phyloP scores from a whole-genome alignment of 148 eudicot species.

The Rheum nobile region DNA sequence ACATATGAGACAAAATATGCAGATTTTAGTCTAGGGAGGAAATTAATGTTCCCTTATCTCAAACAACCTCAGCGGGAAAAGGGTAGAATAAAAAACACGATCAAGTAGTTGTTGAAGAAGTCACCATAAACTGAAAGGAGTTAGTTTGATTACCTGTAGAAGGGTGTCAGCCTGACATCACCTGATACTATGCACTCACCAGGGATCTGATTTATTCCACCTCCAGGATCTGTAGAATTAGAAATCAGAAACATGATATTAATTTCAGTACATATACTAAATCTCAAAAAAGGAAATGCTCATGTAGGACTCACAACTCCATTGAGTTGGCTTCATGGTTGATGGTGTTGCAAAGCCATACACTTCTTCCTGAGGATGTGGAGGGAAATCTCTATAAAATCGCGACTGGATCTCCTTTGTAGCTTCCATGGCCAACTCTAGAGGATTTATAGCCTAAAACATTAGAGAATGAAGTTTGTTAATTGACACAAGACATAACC shows the following conservation, averaged over 20 bases:
- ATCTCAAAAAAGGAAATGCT: background rate
- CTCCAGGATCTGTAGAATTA: conserved; percentile 74
- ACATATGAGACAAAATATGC: background rate
- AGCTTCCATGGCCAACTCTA: conserved; percentile 95
- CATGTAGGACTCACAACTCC: conserved; percentile 67
- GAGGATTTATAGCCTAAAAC: conserved; percentile 76
- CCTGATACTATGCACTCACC: conserved; percentile 75
- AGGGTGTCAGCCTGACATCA: conserved; percentile 98
- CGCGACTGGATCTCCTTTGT: conserved; percentile 68
- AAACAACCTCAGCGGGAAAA: background rate
- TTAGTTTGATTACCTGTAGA: conserved; percentile 56
- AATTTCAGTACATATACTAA: background rate
- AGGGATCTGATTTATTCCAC: conserved; percentile 92
- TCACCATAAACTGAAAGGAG: background rate
- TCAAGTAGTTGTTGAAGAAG: background rate
- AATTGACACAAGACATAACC: background rate
- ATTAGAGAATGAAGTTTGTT: background rate
- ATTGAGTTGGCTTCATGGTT: conserved; percentile 98
- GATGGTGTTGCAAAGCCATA: conserved; percentile 95
- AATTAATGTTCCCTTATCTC: background rate
- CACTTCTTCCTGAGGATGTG: conserved; percentile 66
- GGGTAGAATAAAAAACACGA: background rate
- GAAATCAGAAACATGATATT: background rate
- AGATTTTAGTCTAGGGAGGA: background rate
- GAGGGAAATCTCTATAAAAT: conserved; percentile 83